Base-by-base conservation (phyloP, 75 land plant genomes). In the Cryptomeria japonica region DNA sequence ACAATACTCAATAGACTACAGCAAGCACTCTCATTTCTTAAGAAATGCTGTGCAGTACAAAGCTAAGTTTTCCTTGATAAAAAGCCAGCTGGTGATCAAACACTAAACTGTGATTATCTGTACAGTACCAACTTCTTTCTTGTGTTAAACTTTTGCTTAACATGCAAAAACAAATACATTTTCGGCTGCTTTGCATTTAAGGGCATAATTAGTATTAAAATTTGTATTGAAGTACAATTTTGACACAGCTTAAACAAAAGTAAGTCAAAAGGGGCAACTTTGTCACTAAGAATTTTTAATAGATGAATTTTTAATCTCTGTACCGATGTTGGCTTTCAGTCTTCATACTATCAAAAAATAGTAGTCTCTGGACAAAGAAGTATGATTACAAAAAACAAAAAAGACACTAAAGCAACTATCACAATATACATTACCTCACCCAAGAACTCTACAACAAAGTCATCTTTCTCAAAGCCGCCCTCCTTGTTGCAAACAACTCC, bases 401-500 rank as follows among this genome's bases (percentile, higher is more conserved):
- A 34, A 68, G n/a, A 58, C 6, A 64, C 11, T 42, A 72, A 72
- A 75, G 36, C 42, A 39, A 12, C 31, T 32, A 77, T 75, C 46
- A 38, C 89, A 38, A 37, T 38, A 82, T 77, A 87, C 19, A 78
- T 68, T 92, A 98, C 99, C 98, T 98, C 99, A 64, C 99, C 99
- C 88, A 98, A 88, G 90, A 98, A 98, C 91, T 98, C 99, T 38
- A 98, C 99, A 75, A 98, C 96, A 92, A 98, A 98, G 86, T 98
- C 99, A 87, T 96, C 99, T 76, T 90, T 89, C 68, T 91, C 88
- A 85, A 98, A 96, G 64, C 99, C 99, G 22, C 91, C 95, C 47
- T 90, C 87, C 88, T 96, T 98, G 92, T 98, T 97, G 91, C 99
- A 98, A 91, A 98, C 96, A 70, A 98, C 99, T 72, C 99, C 99